Conservation (phyloP, 2,329 filamentous ascomycete species). For the Alternaria sp. region DNA sequence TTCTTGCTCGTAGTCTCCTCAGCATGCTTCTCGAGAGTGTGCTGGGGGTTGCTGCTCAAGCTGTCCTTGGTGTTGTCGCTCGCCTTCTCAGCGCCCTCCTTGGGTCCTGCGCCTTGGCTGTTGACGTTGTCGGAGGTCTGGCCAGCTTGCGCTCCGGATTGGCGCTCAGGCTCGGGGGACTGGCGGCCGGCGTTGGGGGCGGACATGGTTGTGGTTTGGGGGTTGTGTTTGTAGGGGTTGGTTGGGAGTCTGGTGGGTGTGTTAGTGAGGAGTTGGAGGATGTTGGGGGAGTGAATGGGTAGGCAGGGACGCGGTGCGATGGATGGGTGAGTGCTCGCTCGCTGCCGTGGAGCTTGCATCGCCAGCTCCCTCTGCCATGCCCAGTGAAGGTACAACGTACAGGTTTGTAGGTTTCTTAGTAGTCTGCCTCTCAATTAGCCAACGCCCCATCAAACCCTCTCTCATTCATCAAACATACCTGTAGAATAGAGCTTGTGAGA, state of each 20-base stretch:
- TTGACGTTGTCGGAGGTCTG: conserved; percentile 64
- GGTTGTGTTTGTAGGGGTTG: background rate
- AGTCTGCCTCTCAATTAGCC: background rate
- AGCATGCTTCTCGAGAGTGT: conserved; percentile 65
- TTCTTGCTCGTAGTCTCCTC: conserved; percentile 67
- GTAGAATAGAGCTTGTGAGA: background rate
- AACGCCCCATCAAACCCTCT: background rate
- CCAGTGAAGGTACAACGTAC: background rate
- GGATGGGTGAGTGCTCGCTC: background rate
- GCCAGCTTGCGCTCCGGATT: conserved; percentile 68
- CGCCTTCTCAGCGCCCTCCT: conserved; percentile 56
- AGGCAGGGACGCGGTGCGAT: background rate
- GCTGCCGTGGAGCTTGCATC: background rate
- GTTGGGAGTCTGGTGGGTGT: background rate
- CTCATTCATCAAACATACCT: background rate
- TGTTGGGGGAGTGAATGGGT: background rate
- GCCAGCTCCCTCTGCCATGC: background rate
- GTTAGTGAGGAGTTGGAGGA: background rate
- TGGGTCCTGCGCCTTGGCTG: conserved; percentile 55
- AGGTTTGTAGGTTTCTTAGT: background rate
- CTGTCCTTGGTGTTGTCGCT: conserved; percentile 54
- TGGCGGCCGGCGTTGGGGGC: conserved; percentile 70
- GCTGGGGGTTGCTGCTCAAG: conserved; percentile 68
- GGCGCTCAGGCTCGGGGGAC: conserved; percentile 76
- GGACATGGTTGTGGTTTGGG: conserved; percentile 60